Base-by-base conservation (phyloP, 2,329 filamentous ascomycete species). In the Diaporthe vexans region DNA sequence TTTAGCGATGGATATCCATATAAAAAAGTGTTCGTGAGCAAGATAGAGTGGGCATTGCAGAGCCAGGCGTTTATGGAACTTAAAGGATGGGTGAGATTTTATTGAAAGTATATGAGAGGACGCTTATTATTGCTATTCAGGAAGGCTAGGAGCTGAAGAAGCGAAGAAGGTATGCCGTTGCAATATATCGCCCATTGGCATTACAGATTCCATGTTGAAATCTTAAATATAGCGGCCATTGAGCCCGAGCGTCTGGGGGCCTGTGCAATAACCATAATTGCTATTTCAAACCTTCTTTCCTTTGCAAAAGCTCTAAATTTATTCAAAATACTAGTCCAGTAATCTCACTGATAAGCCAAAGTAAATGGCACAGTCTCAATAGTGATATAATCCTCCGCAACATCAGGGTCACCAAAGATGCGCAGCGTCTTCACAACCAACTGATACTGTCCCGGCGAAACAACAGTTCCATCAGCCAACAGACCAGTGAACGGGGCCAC, bases 391-490 rank as follows among this genome's bases (percentile, higher is more conserved):
- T 81, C 80, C 37, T 77, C 74, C 24, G 73, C 69, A n/a, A 77
- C 76, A 0, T 74, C 37, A 24, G 68, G 61, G 37, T 82, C 77
- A 2, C 80, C 80, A 72, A 79, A 80, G 19, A 80, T 73, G 63
- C 73, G 77, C 52, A 81, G 46, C 7, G 75, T 77, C 29, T 77
- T 76, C 13, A 77, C 76, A 24, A 79, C 75, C 37, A 82, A 73
- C 63, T 59, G 70, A 54, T 82, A 82, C 6, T 40, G 51, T 0
- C 80, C 80, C 65, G 77, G 78, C 0, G 78, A 75, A 9, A 80
- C 76, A 13, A 77, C 72, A 0, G 71, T 75, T 0, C 80, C 76
- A 56, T 81, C 79, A 3, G 63, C 75, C 46, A 81, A 63, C 54
- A 76, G 37, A 1, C 80, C 79, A 19, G 40, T 75, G 68, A 81